phyloP scores from a whole-genome alignment of 371 early-diverging fungal species.

The Lichtheimia ornata region DNA sequence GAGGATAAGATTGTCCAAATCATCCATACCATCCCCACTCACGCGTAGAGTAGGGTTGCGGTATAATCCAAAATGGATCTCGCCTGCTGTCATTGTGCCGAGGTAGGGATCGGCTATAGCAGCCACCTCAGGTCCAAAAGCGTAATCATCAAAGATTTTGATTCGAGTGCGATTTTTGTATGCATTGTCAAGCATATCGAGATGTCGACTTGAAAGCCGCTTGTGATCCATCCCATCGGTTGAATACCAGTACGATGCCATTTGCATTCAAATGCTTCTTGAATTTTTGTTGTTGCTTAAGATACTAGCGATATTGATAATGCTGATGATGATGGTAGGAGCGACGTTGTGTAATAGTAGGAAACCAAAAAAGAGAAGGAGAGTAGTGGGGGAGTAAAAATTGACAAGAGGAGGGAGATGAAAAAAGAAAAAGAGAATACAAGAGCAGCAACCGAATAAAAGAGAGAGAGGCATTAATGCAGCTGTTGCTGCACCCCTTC shows the following conservation, averaged over 20 bases:
- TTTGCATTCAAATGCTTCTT: not conserved
- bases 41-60: slow-evolving; percentile 17
- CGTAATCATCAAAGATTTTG: slow-evolving; percentile 21
- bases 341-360: not conserved
- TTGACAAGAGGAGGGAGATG: too few species aligned
- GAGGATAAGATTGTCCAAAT: slow-evolving; percentile 10
- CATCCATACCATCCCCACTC: slow-evolving; percentile 5
- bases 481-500: too few species aligned
- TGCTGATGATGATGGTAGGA: not conserved
- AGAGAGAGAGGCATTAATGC: too few species aligned
- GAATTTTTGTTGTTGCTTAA: too few species aligned
- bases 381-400: not conserved
- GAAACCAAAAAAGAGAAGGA: not conserved
- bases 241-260: slow-evolving; percentile 27
- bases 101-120: slow-evolving; percentile 22
- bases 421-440: too few species aligned
- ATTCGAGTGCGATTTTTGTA: slow-evolving; percentile 19
- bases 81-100: slow-evolving; percentile 30
- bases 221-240: slow-evolving; percentile 24
- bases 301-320: too few species aligned
- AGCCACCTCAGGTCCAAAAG: slow-evolving; percentile 16
- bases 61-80: slow-evolving; percentile 30
- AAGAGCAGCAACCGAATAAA: too few species aligned
- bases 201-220: slow-evolving; percentile 20
- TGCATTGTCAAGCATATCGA: slow-evolving; percentile 18